These are phyloP conservation scores for Daldinia concentrica DNA, from an alignment of 495 filamentous ascomycete genomes.

Conservation along the genomic window DNA sequence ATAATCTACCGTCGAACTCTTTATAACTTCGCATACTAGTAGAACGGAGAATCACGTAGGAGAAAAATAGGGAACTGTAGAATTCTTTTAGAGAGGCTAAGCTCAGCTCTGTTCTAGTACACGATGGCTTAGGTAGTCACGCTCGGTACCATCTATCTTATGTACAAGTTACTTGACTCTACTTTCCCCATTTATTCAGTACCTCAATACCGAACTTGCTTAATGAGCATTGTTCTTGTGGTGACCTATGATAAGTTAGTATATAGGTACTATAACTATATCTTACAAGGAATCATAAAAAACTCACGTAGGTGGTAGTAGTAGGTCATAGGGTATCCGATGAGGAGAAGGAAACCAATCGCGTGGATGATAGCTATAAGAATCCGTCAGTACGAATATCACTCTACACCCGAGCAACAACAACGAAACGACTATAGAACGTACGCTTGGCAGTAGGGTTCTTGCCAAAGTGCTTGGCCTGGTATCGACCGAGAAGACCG, in stretches of 20 bases:
- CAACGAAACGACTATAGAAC: conserved; percentile 48
- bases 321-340: conserved; percentile 97
- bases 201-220: conserved; percentile 37
- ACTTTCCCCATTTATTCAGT: conserved; percentile 26
- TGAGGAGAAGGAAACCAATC: conserved; percentile 73
- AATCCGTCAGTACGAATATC: conserved; percentile 39
- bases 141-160: conserved; percentile 47
- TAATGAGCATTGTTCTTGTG: conserved; percentile 99
- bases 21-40: background rate
- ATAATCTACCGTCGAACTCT: background rate
- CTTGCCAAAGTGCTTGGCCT: conserved; percentile 93
- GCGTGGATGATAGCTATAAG: conserved; percentile 82
- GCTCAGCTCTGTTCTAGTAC: conserved; percentile 43
- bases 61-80: conserved; percentile 34
- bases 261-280: too few species aligned
- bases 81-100: conserved; percentile 33
- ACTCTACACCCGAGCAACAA: background rate
- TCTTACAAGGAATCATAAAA: background rate
- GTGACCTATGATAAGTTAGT: conserved; percentile 71
- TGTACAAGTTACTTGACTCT: conserved; percentile 53
- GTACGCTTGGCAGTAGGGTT: conserved; percentile 87
- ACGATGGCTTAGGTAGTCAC: conserved; percentile 29
- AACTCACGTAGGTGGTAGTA: conserved; percentile 98
- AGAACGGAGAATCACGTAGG: background rate
- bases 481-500: conserved; percentile 86